Conservation (phyloP, 352 stramenopile species). For the Aphanomyces astaci region DNA sequence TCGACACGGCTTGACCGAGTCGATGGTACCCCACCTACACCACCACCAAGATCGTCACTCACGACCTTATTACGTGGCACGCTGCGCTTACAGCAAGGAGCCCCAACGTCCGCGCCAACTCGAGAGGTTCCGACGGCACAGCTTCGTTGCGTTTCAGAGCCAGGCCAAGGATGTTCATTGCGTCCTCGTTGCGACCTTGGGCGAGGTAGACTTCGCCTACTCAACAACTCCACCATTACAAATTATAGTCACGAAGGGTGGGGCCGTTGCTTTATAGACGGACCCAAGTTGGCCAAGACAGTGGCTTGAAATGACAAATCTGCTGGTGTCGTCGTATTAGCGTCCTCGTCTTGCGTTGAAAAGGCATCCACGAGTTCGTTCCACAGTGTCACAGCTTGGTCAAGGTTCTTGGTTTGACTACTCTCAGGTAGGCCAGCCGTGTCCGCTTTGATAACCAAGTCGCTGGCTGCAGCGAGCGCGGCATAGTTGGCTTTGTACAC, state of each 20-base stretch:
- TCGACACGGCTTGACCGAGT: constrained; percentile 17
- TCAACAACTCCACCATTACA: background rate
- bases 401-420: background rate
- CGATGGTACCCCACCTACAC: constrained; percentile 20
- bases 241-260: background rate
- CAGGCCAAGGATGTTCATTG: constrained; percentile 1
- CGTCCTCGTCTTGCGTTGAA: background rate
- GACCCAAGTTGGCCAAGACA: background rate
- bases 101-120: constrained; percentile 9
- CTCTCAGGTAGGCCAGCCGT: background rate
- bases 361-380: background rate
- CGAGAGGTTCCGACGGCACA: background rate
- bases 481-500: background rate
- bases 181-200: constrained; percentile 2
- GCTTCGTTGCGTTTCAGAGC: constrained; percentile 17
- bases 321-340: too few relatives aligned
- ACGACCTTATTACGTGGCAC: too few relatives aligned
- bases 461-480: background rate
- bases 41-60: background rate
- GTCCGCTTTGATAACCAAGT: background rate
- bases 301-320: background rate
- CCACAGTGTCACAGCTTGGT: background rate
- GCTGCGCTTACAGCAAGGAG: background rate
- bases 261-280: background rate
- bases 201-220: constrained; percentile 6